Evolutionary conservation across 345 rosid species (phyloP), one percentile per base, ranked within the genome.

Genomic region (Acer negundo): DNA sequence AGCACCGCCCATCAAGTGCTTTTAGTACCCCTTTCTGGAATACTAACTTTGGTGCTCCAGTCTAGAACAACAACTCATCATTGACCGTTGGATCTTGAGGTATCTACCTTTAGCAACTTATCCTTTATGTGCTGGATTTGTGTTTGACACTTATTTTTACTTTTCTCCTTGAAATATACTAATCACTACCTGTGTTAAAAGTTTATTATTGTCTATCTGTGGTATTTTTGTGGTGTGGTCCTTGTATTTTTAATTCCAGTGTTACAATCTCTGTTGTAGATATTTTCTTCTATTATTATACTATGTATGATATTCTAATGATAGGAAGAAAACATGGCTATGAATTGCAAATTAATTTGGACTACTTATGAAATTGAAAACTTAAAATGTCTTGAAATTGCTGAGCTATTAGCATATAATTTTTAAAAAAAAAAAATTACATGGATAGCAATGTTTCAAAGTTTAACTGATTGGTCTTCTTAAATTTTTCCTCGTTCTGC

Each of bases 31-130:
- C 93, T 0, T 91, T 87, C 75, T 92, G 86, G 87, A 92, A 97
- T 56, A 88, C 97, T 20, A 94, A 94, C 81, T 90, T 91, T 13
- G 97, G 98, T 46, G 76, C 92, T 83, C 97, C 98, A 0, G 89
- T 94, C 51, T 92, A 88, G 82, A 92, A 92, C 92, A 91, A 94
- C 84, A 88, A 82, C 84, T 89, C 92, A 3, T 90, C 97, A 46
- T 65, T 92, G 80, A 94, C 98, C 28, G 87, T 94, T 71, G 98
- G 98, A 72, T 75, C 86, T 46, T 82, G 98, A 89, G 98, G 98
- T 91, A 84, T 12, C 6, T n/a, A 42, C 12, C 6, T 8, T 12
- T 51, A 9, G 64, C 19, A 26, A 31, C n/a, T 56, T 31, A 5
- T 44, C 10, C 11, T 56, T 56, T 1, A 35, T 22, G 47, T 56